Evolutionary conservation across 2,329 filamentous ascomycete species (phyloP), one percentile per base, ranked within the genome.

Genomic region (Talaromyces rugulosus): DNA sequence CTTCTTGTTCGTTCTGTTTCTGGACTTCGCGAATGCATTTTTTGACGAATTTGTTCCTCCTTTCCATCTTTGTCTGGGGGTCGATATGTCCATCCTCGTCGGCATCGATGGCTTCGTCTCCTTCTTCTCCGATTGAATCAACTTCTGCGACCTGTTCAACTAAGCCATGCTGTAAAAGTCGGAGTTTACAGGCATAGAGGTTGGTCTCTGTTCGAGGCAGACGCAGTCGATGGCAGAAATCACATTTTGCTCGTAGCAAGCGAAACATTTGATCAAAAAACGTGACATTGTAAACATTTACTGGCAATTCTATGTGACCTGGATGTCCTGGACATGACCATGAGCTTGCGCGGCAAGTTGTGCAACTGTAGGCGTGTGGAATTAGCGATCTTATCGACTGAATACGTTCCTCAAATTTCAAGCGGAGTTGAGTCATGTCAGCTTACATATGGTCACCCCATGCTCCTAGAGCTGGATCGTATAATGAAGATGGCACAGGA

Each of bases 261-360:
- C 91, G 89, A 66, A 96, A 85, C 58, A 93, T 85, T 75, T 97
- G 93, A 73, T 97, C 93, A 82, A 99, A 89, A 72, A 97, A 98
- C 1, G 92, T 90, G n/a, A 94, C 91, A 76, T 99, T 94, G 75
- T 98, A 99, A 58, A 97, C 91, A 54, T 91, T 91, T 12, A 93
- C 89, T 14, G 95, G 93, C 12, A 99, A 87, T 70, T 97, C 92
- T 74, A 99, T 96, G 73, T 99, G 95, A 59, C 95, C 96, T 63
- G 90, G 86, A 80, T 99, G 96, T 62, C 96, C 96, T 6, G 94
- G 92, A 74, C 96, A 99, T 69, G 86, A 86, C 72, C 87, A 85
- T 64, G 88, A 88, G 71, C 88, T 90, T 67, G 96, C 84, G 68
- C 94, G 91, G 79, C 95, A 99, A 75, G 95, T 99, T 69, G 92